Evolutionary conservation across 305 asterid species (phyloP).

Genomic region (Solanum hybrid): DNA sequence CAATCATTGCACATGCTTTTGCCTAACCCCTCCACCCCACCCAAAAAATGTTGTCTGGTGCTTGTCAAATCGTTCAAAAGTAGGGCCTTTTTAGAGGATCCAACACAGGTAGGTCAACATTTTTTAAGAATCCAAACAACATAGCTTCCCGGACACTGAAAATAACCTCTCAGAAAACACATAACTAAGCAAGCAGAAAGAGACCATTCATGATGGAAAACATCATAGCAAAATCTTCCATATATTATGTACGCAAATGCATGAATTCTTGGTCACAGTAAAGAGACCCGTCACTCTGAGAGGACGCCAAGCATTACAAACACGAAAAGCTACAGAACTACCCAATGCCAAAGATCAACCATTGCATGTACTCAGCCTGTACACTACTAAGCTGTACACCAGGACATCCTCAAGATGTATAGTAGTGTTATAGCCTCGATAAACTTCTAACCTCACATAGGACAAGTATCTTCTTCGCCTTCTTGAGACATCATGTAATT

Average conservation of each 20-base stretch:
- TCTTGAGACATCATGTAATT: conserved; percentile 62
- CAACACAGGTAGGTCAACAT: neutral
- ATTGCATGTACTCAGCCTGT: conserved; percentile 7
- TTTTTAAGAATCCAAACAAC: neutral
- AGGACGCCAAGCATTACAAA: conserved; percentile 7
- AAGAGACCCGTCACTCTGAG: conserved; percentile 10
- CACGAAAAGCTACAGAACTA: neutral
- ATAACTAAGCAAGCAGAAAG: neutral
- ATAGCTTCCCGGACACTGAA: neutral
- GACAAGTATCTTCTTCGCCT: conserved; percentile 58
- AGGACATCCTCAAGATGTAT: neutral
- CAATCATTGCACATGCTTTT: neutral
- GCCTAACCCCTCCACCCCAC: neutral
- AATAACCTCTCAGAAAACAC: neutral
- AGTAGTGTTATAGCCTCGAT: neutral
- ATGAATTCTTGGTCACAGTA: conserved; percentile 1
- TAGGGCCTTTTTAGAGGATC: neutral
- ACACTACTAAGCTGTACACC: conserved; percentile 36
- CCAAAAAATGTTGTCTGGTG: neutral
- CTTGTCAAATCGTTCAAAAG: neutral
- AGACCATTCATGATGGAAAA: neutral
- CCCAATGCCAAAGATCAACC: neutral
- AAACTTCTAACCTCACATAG: conserved; percentile 47
- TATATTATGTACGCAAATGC: neutral
- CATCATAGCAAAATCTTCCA: neutral